Conservation (phyloP, 2,329 filamentous ascomycete species). For the Hortaea sp. region DNA sequence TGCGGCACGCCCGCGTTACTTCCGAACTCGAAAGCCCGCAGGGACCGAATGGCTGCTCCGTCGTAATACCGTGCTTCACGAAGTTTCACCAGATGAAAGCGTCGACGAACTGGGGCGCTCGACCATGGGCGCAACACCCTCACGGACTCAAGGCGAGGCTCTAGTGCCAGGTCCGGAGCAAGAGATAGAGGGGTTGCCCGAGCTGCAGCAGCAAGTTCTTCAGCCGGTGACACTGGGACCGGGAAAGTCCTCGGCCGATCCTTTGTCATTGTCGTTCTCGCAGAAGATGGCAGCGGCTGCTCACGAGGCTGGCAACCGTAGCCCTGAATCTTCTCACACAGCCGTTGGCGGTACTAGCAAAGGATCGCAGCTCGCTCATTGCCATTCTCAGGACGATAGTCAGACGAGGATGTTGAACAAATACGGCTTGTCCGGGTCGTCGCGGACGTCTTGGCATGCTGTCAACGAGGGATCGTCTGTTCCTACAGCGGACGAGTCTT, state of each 20-base stretch:
- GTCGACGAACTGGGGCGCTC: conserved; percentile 4
- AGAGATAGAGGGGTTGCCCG: too few species aligned
- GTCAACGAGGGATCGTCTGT: too few species aligned
- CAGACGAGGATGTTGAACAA: too few species aligned
- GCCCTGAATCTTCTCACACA: background rate
- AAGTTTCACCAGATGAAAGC: conserved; percentile 5
- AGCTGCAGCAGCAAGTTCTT: too few species aligned
- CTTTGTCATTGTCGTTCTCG: background rate
- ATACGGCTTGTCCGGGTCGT: too few species aligned
- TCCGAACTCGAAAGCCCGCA: background rate
- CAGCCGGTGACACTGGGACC: background rate
- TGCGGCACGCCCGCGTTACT: background rate
- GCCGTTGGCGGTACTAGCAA: background rate
- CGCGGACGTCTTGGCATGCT: too few species aligned
- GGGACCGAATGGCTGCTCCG: conserved; percentile 6
- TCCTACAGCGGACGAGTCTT: too few species aligned
- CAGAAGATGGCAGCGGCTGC: background rate
- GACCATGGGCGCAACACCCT: conserved; percentile 1
- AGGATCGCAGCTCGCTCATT: background rate
- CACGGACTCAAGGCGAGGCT: background rate
- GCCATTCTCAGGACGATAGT: too few species aligned
- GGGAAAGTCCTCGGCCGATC: background rate
- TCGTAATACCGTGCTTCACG: conserved; percentile 1
- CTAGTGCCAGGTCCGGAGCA: background rate
- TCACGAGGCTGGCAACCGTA: background rate